A percentile compares a stretch with the other conserved stretches of the same genome.
These are phyloP conservation scores for Epichloe uncinata DNA, from an alignment of 2,329 filamentous ascomycete species.

Conservation along the genomic window DNA sequence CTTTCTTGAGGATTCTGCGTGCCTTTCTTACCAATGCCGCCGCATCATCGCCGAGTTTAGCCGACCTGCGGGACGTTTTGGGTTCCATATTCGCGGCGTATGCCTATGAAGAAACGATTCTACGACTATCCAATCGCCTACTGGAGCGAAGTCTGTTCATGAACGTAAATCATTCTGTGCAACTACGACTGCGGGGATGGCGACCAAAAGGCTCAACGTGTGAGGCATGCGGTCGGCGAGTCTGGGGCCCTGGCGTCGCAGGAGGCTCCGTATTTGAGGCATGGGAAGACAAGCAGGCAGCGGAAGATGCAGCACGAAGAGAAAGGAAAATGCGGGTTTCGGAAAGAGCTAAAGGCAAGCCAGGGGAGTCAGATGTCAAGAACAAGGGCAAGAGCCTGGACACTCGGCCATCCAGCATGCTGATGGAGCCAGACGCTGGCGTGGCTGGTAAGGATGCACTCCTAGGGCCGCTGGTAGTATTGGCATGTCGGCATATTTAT, in stretches of 20 bases:
- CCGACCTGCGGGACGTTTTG: constrained; percentile 74
- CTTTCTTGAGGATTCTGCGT: constrained; percentile 78
- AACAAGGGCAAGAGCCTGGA: constrained; percentile 31
- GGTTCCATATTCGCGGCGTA: constrained; percentile 90
- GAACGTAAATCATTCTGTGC: constrained; percentile 61
- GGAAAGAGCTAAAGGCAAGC: constrained; percentile 25
- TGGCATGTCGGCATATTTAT: constrained; percentile 59
- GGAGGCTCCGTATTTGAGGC: constrained; percentile 64
- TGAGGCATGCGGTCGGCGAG: constrained; percentile 66
- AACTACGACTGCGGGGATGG: constrained; percentile 76
- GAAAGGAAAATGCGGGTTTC: constrained; percentile 25
- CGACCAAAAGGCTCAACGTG: constrained; percentile 75
- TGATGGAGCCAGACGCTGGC: constrained; percentile 17
- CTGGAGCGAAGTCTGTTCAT: constrained; percentile 82
- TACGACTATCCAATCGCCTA: constrained; percentile 72
- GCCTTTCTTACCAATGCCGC: constrained; percentile 79
- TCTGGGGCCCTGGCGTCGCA: constrained; percentile 76
- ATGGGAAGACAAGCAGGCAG: constrained; percentile 54
- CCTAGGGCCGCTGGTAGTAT: constrained; percentile 52
- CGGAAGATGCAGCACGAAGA: constrained; percentile 32
- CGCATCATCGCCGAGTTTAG: constrained; percentile 67
- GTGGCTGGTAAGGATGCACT: constrained; percentile 27
- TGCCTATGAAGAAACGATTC: constrained; percentile 82
- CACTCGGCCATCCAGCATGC: constrained; percentile 28
- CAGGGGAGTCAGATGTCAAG: constrained; percentile 19